These are phyloP conservation scores for Nectriaceae sp. DNA, from an alignment of 2,329 filamentous ascomycete genomes.

Conservation along the genomic window DNA sequence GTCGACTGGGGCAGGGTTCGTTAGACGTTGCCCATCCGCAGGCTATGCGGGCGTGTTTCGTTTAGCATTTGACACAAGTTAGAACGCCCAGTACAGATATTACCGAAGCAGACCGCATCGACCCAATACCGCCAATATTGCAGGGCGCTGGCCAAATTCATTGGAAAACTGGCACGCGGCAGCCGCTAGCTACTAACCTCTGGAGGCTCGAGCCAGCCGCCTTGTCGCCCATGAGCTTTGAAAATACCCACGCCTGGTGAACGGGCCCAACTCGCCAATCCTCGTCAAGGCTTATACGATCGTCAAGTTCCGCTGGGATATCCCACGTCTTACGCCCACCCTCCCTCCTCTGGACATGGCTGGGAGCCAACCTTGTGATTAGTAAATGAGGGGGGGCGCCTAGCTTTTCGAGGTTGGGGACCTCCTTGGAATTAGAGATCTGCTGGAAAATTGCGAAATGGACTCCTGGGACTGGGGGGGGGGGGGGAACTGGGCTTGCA, in stretches of 20 bases:
- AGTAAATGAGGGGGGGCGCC: slow-evolving; percentile 5
- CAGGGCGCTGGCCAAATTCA: no score
- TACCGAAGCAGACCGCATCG: no score
- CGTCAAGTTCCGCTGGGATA: not conserved
- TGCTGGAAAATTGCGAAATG: slow-evolving; percentile 8
- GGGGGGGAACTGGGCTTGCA: slow-evolving; percentile 11
- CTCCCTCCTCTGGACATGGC: not conserved
- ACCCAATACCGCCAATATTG: no score
- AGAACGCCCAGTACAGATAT: not conserved
- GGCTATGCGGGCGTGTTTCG: not conserved
- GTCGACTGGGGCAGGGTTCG: slow-evolving; percentile 1
- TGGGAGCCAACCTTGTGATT: slow-evolving; percentile 17
- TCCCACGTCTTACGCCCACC: not conserved
- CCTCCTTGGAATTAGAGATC: not conserved
- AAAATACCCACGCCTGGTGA: not conserved
- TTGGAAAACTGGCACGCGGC: not conserved
- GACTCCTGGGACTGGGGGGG: slow-evolving; percentile 7
- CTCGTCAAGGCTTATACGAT: not conserved
- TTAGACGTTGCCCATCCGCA: no score
- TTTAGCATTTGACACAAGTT: not conserved
- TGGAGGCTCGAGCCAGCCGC: no score
- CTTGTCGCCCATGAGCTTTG: not conserved
- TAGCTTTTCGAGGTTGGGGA: slow-evolving; percentile 8
- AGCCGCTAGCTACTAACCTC: not conserved
- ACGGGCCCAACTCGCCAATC: not conserved